Conservation (phyloP, 306 rosid genomes). For the Nissolia schottii region DNA sequence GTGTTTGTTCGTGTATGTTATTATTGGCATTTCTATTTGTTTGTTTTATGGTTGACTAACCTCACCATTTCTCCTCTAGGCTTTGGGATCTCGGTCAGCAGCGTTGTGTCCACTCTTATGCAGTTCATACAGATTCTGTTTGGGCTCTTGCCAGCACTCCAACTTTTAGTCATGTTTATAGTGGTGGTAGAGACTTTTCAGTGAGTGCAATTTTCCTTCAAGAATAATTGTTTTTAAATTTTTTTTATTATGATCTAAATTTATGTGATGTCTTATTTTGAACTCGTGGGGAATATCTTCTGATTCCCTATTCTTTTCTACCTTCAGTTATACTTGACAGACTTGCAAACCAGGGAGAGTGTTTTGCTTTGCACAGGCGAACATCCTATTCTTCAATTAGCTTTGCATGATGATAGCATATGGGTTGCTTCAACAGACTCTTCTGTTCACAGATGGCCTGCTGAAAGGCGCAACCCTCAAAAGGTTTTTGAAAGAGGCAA, state of each 20-base stretch:
- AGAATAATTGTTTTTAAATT: not conserved
- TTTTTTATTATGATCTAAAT: not conserved
- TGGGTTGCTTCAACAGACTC: conserved; percentile 85
- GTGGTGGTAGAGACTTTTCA: conserved; percentile 88
- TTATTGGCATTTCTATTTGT: not conserved
- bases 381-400: conserved; percentile 66
- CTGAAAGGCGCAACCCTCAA: conserved; percentile 68
- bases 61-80: conserved; percentile 33
- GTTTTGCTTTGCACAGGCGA: conserved; percentile 73
- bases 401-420: conserved; percentile 65
- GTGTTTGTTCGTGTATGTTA: not conserved
- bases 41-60: not conserved
- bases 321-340: conserved; percentile 74
- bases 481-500: conserved; percentile 62
- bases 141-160: conserved; percentile 90
- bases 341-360: conserved; percentile 85
- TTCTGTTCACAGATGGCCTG: conserved; percentile 71
- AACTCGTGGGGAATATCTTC: conserved; percentile 17
- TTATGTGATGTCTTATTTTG: not conserved
- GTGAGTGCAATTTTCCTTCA: conserved; percentile 46
- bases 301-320: conserved; percentile 37
- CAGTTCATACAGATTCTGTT: conserved; percentile 91
- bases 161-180: conserved; percentile 80
- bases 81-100: conserved; percentile 94
- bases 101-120: conserved; percentile 84